phyloP scores from a whole-genome alignment of 75 land plant species.

The Ceratopteris richardii region DNA sequence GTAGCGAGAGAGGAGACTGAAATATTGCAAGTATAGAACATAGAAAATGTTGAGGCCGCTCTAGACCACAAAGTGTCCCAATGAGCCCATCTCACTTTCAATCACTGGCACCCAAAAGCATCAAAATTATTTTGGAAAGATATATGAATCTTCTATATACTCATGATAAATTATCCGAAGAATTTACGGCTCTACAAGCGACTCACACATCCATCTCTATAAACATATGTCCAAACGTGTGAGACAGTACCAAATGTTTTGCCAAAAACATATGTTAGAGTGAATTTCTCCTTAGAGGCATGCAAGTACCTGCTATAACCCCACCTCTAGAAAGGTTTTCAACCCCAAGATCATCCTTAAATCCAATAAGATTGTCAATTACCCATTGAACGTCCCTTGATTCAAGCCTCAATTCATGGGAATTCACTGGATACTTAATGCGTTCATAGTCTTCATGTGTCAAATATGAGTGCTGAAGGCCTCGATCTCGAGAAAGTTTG shows the following conservation, averaged over 20 bases:
- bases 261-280: slow-evolving; percentile 94
- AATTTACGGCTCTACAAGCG: too few relatives aligned
- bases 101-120: too few relatives aligned
- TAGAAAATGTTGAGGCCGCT: too few relatives aligned
- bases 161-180: too few relatives aligned
- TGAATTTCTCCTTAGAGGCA: slow-evolving; percentile 89
- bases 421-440: slow-evolving; percentile 58
- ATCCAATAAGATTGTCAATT: slow-evolving; percentile 78
- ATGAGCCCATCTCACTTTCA: too few relatives aligned
- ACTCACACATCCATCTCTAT: too few relatives aligned
- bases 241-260: slow-evolving; percentile 91
- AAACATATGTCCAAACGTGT: slow-evolving; percentile 97
- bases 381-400: slow-evolving; percentile 79
- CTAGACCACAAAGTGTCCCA: too few relatives aligned
- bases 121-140: too few relatives aligned
- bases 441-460: slow-evolving; percentile 68
- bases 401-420: slow-evolving; percentile 69
- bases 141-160: too few relatives aligned
- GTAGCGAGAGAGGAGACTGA: too few relatives aligned
- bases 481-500: slow-evolving; percentile 64
- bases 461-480: slow-evolving; percentile 89
- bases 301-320: slow-evolving; percentile 87
- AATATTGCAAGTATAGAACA: too few relatives aligned
- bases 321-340: slow-evolving; percentile 95
- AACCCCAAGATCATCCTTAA: slow-evolving; percentile 90